These are phyloP conservation scores for Oryza brachyantha DNA, from an alignment of 176 grass and related monocot species.

Conservation along the genomic window DNA sequence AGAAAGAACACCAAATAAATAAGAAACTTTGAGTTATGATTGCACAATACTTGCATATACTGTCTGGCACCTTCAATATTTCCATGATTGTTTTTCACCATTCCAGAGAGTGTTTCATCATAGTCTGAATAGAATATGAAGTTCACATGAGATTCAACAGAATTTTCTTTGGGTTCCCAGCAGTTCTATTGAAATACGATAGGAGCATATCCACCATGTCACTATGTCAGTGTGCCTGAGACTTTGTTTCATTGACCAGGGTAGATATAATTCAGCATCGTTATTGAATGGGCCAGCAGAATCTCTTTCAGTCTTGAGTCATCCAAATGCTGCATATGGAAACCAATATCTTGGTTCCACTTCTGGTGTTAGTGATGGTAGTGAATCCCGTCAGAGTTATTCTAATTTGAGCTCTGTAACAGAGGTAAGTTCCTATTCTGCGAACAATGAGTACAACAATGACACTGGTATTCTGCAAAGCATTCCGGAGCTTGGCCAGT, in stretches of 20 bases:
- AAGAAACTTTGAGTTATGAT: background rate
- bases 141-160: background rate
- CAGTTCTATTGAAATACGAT: background rate
- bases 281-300: slow-evolving; percentile 46
- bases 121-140: slow-evolving; percentile 8
- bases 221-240: slow-evolving; percentile 23
- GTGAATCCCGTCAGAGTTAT: slow-evolving; percentile 61
- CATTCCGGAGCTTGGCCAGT: slow-evolving; percentile 29
- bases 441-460: slow-evolving; percentile 38
- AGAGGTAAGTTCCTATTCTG: slow-evolving; percentile 72
- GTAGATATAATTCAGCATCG: slow-evolving; percentile 70
- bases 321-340: slow-evolving; percentile 33
- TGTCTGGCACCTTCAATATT: background rate
- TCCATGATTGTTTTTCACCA: slow-evolving; percentile 5
- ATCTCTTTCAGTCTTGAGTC: slow-evolving; percentile 45
- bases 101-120: slow-evolving; percentile 15
- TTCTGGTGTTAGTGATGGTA: slow-evolving; percentile 42
- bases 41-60: background rate
- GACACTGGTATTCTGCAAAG: slow-evolving; percentile 14
- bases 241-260: slow-evolving; percentile 45
- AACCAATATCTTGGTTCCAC: slow-evolving; percentile 27
- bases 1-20: background rate
- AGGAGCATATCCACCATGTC: background rate
- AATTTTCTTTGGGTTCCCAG: background rate
- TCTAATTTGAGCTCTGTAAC: slow-evolving; percentile 56